Evolutionary conservation across 2,329 filamentous ascomycete species (phyloP).

Genomic region (Albophoma yamanashiensis): DNA sequence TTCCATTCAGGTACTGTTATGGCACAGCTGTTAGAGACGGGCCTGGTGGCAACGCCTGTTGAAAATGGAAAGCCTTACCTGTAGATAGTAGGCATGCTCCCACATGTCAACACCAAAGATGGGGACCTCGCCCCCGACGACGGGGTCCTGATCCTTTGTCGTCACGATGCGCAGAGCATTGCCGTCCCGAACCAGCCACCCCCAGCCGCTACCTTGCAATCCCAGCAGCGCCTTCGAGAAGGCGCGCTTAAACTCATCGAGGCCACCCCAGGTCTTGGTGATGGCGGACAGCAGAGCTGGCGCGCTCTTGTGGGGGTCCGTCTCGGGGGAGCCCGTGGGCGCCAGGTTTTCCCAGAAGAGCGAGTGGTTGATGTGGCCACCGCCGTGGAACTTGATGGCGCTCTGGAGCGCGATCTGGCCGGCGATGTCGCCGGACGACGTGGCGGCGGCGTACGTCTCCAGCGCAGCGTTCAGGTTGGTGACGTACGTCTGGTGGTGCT

Average conservation of each 20-base stretch:
- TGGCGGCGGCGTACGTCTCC: slow-evolving; percentile 45
- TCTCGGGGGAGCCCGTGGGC: slow-evolving; percentile 46
- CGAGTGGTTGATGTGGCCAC: slow-evolving; percentile 86
- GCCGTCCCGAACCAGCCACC: slow-evolving; percentile 65
- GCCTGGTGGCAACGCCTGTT: neutral
- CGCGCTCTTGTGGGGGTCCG: slow-evolving; percentile 39
- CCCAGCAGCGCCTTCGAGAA: slow-evolving; percentile 57
- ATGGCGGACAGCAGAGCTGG: slow-evolving; percentile 53
- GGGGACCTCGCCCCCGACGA: slow-evolving; percentile 52
- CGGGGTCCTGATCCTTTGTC: slow-evolving; percentile 79
- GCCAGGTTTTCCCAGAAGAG: slow-evolving; percentile 84
- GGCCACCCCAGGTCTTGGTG: slow-evolving; percentile 53
- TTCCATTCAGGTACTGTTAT: slow-evolving; percentile 62
- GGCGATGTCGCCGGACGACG: slow-evolving; percentile 45
- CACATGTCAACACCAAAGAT: slow-evolving; percentile 80
- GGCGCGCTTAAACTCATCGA: slow-evolving; percentile 53
- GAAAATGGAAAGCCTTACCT: slow-evolving; percentile 32
- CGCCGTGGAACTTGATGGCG: slow-evolving; percentile 77
- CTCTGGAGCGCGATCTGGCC: slow-evolving; percentile 57
- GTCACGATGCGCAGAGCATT: slow-evolving; percentile 58
- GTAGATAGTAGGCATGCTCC: slow-evolving; percentile 88
- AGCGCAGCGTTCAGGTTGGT: slow-evolving; percentile 63
- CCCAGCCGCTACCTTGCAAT: slow-evolving; percentile 81
- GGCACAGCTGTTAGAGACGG: slow-evolving; percentile 4
- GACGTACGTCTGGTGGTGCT: slow-evolving; percentile 72